These are phyloP conservation scores for Verticillium nubilum DNA, from an alignment of 2,329 filamentous ascomycete genomes.

Conservation along the genomic window DNA sequence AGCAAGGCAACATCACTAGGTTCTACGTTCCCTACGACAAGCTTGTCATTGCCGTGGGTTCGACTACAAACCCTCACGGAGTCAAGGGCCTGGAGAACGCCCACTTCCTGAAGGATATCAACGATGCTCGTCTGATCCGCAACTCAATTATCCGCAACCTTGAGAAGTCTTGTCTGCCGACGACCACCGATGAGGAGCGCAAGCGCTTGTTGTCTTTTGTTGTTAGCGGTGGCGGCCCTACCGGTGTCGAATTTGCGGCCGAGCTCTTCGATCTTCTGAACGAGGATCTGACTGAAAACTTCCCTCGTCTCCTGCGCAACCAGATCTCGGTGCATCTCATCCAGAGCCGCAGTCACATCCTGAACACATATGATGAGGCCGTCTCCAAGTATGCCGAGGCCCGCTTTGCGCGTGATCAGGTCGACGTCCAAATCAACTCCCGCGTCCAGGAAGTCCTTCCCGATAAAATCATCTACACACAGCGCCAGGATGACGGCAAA, in stretches of 20 bases:
- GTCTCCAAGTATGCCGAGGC: slow-evolving; percentile 89
- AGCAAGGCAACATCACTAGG: slow-evolving; percentile 63
- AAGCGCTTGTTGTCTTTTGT: slow-evolving; percentile 88
- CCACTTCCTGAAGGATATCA: slow-evolving; percentile 91
- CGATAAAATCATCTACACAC: slow-evolving; percentile 85
- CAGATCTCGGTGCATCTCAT: slow-evolving; percentile 98
- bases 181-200: slow-evolving; percentile 82
- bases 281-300: slow-evolving; percentile 79
- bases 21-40: slow-evolving; percentile 99
- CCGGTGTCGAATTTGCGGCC: slow-evolving; percentile 94
- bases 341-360: slow-evolving; percentile 87
- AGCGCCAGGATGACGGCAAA: slow-evolving; percentile 68
- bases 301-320: slow-evolving; percentile 87
- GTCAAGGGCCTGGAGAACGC: slow-evolving; percentile 93
- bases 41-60: slow-evolving; percentile 86
- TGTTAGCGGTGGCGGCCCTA: slow-evolving; percentile 91
- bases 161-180: slow-evolving; percentile 87
- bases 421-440: slow-evolving; percentile 88
- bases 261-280: slow-evolving; percentile 95
- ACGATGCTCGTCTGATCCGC: slow-evolving; percentile 83
- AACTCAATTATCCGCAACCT: slow-evolving; percentile 86
- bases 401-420: slow-evolving; percentile 83
- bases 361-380: slow-evolving; percentile 97
- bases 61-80: slow-evolving; percentile 88
- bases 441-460: slow-evolving; percentile 82